phyloP scores from a whole-genome alignment of 225 moss, liverwort and hornwort species.

The Takakia lepidozioides region DNA sequence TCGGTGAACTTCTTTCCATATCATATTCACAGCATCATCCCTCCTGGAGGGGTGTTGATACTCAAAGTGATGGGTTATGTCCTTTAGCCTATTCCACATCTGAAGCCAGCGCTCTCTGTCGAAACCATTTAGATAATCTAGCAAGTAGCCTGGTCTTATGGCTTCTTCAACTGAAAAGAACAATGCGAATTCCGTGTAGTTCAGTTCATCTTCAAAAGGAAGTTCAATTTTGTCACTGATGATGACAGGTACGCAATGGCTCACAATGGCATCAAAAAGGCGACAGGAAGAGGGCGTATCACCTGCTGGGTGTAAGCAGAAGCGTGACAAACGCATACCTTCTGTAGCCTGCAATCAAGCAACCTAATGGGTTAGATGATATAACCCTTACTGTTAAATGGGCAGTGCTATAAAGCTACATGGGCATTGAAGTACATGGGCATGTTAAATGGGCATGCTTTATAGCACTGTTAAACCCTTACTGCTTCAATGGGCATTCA shows the following conservation, averaged over 20 bases:
- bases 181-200: constrained; percentile 62
- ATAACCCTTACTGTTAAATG: too few relatives aligned
- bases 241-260: constrained; percentile 82
- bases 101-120: constrained; percentile 35
- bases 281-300: constrained; percentile 90
- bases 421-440: background rate
- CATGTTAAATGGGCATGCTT: background rate
- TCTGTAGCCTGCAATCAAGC: constrained; percentile 37
- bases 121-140: constrained; percentile 36
- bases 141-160: constrained; percentile 39
- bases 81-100: constrained; percentile 54
- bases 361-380: background rate
- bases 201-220: constrained; percentile 72
- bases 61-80: constrained; percentile 56
- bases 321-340: constrained; percentile 68
- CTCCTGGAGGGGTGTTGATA: constrained; percentile 54
- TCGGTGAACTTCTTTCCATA: constrained; percentile 64
- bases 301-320: constrained; percentile 78
- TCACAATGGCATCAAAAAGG: constrained; percentile 77
- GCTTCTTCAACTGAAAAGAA: constrained; percentile 63
- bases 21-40: constrained; percentile 77
- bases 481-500: too few relatives aligned
- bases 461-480: background rate
- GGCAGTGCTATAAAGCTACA: too few relatives aligned
- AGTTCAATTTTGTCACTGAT: constrained; percentile 84